Conservation (phyloP, 225 moss, liverwort and hornwort genomes). For the Physcomitrium patens region DNA sequence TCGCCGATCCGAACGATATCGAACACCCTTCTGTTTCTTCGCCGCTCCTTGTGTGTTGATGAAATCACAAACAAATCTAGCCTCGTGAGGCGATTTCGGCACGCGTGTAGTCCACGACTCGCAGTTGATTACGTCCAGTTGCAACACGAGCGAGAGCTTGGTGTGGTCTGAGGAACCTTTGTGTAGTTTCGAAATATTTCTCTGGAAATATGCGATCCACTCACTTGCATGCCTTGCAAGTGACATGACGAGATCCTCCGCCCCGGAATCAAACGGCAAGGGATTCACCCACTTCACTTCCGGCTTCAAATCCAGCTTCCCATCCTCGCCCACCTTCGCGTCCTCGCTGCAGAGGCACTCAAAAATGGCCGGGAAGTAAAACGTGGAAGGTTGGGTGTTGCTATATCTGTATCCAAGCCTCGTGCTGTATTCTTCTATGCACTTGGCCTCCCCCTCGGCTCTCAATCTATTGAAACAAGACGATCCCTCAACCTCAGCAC, state of each 20-base stretch:
- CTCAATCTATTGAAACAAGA: slow-evolving; percentile 43
- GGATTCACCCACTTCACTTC: slow-evolving; percentile 46
- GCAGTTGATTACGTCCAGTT: slow-evolving; percentile 52
- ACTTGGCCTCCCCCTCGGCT: slow-evolving; percentile 41
- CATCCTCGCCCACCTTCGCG: neutral
- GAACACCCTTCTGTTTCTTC: slow-evolving; percentile 53
- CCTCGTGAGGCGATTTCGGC: slow-evolving; percentile 38
- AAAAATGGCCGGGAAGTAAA: slow-evolving; percentile 45
- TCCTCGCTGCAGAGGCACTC: slow-evolving; percentile 38
- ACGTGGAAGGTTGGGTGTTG: slow-evolving; percentile 29
- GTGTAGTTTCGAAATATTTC: slow-evolving; percentile 34
- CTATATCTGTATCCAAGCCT: slow-evolving; percentile 35
- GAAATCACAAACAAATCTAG: neutral
- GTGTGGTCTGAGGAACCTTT: slow-evolving; percentile 31
- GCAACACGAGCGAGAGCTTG: slow-evolving; percentile 35
- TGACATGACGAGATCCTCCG: slow-evolving; percentile 54
- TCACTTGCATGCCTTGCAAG: slow-evolving; percentile 42
- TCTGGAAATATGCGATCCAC: slow-evolving; percentile 42
- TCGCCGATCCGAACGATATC: slow-evolving; percentile 36
- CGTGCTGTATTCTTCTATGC: slow-evolving; percentile 52
- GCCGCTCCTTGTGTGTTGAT: slow-evolving; percentile 25
- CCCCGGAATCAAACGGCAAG: slow-evolving; percentile 45
- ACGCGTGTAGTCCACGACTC: slow-evolving; percentile 35
- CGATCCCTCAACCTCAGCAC: slow-evolving; percentile 38
- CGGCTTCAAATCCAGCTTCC: no score